Evolutionary conservation across 345 rosid genomes (phyloP).

Genomic region (Hibiscus trionum): DNA sequence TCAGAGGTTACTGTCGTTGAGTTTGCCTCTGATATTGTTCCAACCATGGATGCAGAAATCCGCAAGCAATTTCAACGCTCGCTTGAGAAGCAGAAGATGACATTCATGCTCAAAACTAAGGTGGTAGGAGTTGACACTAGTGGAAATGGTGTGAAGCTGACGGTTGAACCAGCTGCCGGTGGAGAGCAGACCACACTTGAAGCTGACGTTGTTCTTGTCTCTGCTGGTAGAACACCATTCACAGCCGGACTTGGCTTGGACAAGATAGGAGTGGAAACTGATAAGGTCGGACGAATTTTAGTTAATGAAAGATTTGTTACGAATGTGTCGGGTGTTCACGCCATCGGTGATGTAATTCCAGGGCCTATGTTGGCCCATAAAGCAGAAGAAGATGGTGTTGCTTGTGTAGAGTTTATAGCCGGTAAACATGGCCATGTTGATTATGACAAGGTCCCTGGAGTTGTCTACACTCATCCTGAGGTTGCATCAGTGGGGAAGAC

Average conservation of each 20-base stretch:
- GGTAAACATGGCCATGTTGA: slow-evolving; percentile 95
- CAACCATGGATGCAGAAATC: slow-evolving; percentile 89
- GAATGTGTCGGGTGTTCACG: slow-evolving; percentile 74
- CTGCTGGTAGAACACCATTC: too few relatives aligned
- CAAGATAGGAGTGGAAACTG: slow-evolving; percentile 85
- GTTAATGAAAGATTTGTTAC: slow-evolving; percentile 76
- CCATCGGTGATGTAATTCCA: slow-evolving; percentile 96
- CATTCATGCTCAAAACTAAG: slow-evolving; percentile 95
- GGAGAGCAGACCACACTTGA: too few relatives aligned
- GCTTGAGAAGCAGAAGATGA: slow-evolving; percentile 95
- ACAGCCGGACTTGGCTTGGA: slow-evolving; percentile 42
- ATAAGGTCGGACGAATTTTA: slow-evolving; percentile 67
- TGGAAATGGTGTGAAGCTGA: too few relatives aligned
- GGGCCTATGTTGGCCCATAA: slow-evolving; percentile 99
- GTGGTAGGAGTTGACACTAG: slow-evolving; percentile 66
- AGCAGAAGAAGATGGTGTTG: slow-evolving; percentile 97
- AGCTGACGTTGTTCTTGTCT: too few relatives aligned
- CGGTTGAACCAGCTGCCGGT: too few relatives aligned
- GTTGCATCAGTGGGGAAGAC: slow-evolving; percentile 97
- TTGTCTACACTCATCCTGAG: slow-evolving; percentile 94
- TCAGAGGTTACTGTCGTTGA: slow-evolving; percentile 97
- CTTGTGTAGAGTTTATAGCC: slow-evolving; percentile 28
- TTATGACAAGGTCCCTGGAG: slow-evolving; percentile 95
- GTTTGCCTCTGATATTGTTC: slow-evolving; percentile 87
- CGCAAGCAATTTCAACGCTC: slow-evolving; percentile 89